Base-by-base conservation (phyloP, 305 asterid species). In the Fraxinus nigra region DNA sequence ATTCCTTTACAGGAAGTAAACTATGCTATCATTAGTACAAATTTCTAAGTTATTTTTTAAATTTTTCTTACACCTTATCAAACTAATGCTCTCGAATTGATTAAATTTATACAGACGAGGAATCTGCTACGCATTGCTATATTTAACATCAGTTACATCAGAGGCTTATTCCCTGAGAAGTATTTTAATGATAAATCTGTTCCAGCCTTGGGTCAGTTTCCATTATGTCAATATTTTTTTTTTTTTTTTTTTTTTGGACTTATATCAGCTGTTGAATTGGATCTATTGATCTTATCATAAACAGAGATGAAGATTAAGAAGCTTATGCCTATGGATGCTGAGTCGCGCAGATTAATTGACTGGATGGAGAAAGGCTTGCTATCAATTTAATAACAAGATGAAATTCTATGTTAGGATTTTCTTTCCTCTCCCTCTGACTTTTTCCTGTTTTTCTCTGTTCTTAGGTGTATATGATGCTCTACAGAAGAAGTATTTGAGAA, bases 311-410 rank as follows among this genome's bases (percentile, higher is more conserved):
- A 94, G 92, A 94, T 95, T 72, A 95, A 94, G 89, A 95, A 95
- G 90, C 99, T 95, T 43, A 93, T 94, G 98, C 99, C 99, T 61
- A 86, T 93, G 94, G 99, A 93, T 91, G 93, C 95, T 56, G 98
- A 95, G 87, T 94, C 99, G 26, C 96, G 98, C 37, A 86, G 99
- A 87, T 93, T 95, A 76, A 91, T 95, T 86, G 99, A 94, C 79
- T 94, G 98, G 97, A 94, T 95, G 98, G 98, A 94, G 91, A 94
- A 95, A 94, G 99, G 98, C 85, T 81, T 78, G 84, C 24, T 74
- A 76, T 72, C 79, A 72, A 51, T 24, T 4, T 18, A 2, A n/a
- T 22, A 28, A 77, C 35, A 78, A 8, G 61, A 61, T 78, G 75
- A 37, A 67, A 6, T 69, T 85, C 56, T 35, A 37, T 26, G 37